These are phyloP conservation scores for Stephania cephalantha DNA, from an alignment of 164 flowering plant genomes.

Conservation along the genomic window DNA sequence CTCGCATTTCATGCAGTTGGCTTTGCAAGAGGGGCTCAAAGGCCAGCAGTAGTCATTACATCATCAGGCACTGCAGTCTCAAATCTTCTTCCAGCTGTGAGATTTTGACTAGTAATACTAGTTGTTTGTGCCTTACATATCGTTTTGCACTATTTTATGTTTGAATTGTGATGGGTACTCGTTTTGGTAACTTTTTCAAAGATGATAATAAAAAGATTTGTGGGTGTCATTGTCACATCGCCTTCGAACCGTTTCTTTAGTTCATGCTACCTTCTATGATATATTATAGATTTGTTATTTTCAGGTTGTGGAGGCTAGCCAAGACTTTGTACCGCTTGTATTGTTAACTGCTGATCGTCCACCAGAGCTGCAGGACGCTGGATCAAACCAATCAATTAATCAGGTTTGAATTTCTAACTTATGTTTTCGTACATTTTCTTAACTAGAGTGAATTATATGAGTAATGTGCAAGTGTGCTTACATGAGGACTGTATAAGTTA, in stretches of 20 bases:
- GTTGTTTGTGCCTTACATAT: constrained; percentile 1
- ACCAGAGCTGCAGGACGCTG: constrained; percentile 77
- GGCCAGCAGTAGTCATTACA: constrained; percentile 84
- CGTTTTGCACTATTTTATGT: not conserved
- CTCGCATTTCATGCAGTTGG: constrained; percentile 96
- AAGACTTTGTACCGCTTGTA: constrained; percentile 79
- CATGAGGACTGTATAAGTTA: not conserved
- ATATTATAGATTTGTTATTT: not conserved
- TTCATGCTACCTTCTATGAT: not conserved
- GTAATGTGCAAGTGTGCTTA: not conserved
- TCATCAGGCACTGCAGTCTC: constrained; percentile 99
- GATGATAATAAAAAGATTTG: too few relatives aligned
- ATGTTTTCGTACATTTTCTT: not conserved
- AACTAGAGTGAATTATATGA: not conserved
- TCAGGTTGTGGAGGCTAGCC: constrained; percentile 95
- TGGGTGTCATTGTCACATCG: not conserved
- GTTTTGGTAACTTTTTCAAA: too few relatives aligned
- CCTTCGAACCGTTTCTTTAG: not conserved
- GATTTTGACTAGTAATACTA: constrained; percentile 18
- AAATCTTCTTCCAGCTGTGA: constrained; percentile 94
- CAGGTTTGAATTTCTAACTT: constrained; percentile 46
- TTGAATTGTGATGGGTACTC: not conserved
- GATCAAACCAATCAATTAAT: constrained; percentile 95
- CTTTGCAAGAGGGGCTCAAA: constrained; percentile 73
- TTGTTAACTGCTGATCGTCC: constrained; percentile 98